A percentile compares a stretch with the other conserved stretches of the same genome.
phyloP scores from a whole-genome alignment of 495 filamentous ascomycete genomes.

The Penicillium ochrochloron region DNA sequence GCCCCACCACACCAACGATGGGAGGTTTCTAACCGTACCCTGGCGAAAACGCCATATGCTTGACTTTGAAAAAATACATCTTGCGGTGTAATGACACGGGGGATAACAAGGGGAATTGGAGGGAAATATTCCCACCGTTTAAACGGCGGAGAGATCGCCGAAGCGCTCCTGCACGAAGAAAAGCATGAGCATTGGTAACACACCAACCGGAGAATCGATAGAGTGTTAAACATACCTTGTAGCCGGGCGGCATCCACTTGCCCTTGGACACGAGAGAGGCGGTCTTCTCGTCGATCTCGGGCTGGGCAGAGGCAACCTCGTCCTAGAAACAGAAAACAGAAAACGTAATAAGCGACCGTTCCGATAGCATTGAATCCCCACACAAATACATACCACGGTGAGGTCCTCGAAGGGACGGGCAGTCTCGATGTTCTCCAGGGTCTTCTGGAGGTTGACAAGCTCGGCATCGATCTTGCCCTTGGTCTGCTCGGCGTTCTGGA shows the following conservation, averaged over 20 bases:
- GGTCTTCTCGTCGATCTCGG: conserved; percentile 95
- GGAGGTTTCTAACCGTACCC: conserved; percentile 30
- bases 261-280: conserved; percentile 91
- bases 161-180: conserved; percentile 80
- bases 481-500: conserved; percentile 95
- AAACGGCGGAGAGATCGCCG: conserved; percentile 91
- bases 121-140: conserved; percentile 50
- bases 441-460: conserved; percentile 87
- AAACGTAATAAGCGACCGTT: conserved; percentile 25
- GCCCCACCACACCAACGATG: conserved; percentile 31
- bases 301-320: conserved; percentile 88
- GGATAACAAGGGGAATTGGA: conserved; percentile 39
- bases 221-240: conserved; percentile 76
- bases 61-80: conserved; percentile 40
- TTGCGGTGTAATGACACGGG: conserved; percentile 44
- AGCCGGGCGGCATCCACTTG: conserved; percentile 95
- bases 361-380: background rate
- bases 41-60: conserved; percentile 36
- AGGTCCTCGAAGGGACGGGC: conserved; percentile 96
- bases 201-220: background rate
- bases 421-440: conserved; percentile 94
- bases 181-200: conserved; percentile 5
- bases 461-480: conserved; percentile 94
- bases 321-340: conserved; percentile 61
- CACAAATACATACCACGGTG: conserved; percentile 80